Evolutionary conservation across 805 yeast genomes (phyloP), one percentile per base, ranked within the genome.

Genomic region (Saturnispora gosingensis): DNA sequence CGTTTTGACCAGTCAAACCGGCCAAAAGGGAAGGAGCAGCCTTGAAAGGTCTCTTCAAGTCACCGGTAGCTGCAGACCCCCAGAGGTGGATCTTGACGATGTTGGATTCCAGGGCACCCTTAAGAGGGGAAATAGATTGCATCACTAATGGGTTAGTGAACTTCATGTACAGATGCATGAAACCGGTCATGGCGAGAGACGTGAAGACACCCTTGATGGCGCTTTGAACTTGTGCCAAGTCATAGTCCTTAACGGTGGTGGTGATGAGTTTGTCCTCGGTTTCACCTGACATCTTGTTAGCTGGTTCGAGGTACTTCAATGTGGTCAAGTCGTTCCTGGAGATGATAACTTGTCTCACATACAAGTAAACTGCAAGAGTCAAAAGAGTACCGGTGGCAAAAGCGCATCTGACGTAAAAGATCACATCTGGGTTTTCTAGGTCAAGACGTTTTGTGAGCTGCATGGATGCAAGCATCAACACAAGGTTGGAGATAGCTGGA

Each of bases 161-260:
- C 72, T 88, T 85, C 95, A 93, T 81, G 81, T 91, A 91, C 56
- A 93, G 65, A 72, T 93, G 99, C 98, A 91, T 90, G 82, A 91
- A 86, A 25, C 85, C 95, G 90, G 93, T 90, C 96, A 93, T 88
- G 62, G 95, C 97, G 60, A 90, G 67, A 58, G 95, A 85, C 57
- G 95, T 86, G 76, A 84, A 82, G 59, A 88, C 79, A 58, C 95
- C 81, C 72, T 86, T 88, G 70, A 90, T 77, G 54, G 88, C 82
- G 49, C 80, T 55, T 69, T 86, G 82, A 56, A 91, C 78, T 74
- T 91, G 97, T 66, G 82, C 77, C 68, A 90, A 78, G 71, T 93
- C 99, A 75, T 93, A 93, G 61, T 93, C 97, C 75, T 82, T 88
- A 58, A 89, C 88, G 49, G 98, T 91, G 59, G 97, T 88, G 58